Conservation (phyloP, 768 basidiomycete species). For the Tephrocybe sp. region DNA sequence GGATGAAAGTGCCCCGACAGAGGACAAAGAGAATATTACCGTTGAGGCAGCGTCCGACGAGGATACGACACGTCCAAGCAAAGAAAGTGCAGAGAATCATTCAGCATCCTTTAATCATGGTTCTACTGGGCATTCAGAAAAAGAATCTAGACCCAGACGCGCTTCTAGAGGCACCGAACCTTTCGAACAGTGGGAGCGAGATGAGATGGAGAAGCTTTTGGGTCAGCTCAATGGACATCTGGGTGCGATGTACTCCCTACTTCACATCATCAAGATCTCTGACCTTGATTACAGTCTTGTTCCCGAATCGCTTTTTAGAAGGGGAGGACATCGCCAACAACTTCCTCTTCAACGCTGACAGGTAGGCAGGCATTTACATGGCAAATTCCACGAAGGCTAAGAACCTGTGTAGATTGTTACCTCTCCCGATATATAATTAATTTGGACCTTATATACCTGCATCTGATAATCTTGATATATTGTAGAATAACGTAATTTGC, state of each 20-base stretch:
- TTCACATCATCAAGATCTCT: background rate
- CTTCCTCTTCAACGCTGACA: conserved; percentile 89
- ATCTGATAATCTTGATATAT: background rate
- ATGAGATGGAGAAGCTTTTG: conserved; percentile 86
- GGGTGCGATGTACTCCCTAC: conserved; percentile 44
- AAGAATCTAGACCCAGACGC: conserved; percentile 38
- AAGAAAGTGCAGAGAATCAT: conserved; percentile 29
- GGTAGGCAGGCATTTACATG: no score
- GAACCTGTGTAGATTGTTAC: conserved; percentile 73
- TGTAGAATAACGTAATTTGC: no score
- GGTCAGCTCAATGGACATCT: conserved; percentile 80
- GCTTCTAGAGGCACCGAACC: conserved; percentile 55
- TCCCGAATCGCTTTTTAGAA: conserved; percentile 85
- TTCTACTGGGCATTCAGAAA: conserved; percentile 23
- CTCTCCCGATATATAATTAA: conserved; percentile 72
- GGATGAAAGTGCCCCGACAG: conserved; percentile 34
- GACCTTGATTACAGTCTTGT: conserved; percentile 76
- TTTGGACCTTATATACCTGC: background rate
- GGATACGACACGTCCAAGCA: conserved; percentile 20
- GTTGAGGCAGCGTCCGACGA: conserved; percentile 27
- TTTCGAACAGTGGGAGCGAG: conserved; percentile 79
- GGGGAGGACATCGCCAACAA: conserved; percentile 92
- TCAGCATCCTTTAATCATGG: conserved; percentile 21
- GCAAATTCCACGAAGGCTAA: no score
- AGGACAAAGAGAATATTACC: conserved; percentile 13